Evolutionary conservation across 257 asterid species (phyloP).

Genomic region (Solanum corneliomulleri): DNA sequence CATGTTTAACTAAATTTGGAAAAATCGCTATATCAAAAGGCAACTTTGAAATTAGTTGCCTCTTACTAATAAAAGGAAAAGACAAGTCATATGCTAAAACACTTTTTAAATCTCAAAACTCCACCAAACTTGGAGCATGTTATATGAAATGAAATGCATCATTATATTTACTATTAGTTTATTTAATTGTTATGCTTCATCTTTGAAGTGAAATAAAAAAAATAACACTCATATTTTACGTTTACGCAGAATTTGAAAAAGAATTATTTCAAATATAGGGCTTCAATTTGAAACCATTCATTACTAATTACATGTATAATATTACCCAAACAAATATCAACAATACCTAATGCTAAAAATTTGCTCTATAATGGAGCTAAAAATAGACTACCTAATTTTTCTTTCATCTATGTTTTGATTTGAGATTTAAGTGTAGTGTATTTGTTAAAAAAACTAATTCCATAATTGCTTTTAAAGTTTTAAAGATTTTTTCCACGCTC

Average conservation of each 20-base stretch:
- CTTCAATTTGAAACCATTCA: background rate
- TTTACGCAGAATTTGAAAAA: no score
- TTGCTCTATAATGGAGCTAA: background rate
- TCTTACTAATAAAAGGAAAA: background rate
- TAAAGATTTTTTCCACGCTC: background rate
- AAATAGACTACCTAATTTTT: background rate
- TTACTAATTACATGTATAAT: background rate
- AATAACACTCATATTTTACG: background rate
- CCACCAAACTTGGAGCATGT: background rate
- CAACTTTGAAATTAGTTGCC: background rate
- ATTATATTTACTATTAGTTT: background rate
- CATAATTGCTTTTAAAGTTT: background rate
- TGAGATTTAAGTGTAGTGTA: background rate
- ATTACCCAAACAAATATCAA: background rate
- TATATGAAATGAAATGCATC: background rate
- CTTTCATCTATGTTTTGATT: background rate
- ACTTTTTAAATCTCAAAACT: constrained; percentile 1
- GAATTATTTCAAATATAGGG: no score
- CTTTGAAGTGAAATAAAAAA: background rate
- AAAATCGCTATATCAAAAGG: background rate
- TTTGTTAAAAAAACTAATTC: background rate
- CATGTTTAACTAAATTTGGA: background rate
- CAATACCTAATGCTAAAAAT: background rate
- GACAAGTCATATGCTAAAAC: background rate
- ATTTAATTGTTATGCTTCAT: background rate